These are phyloP conservation scores for Apophysomyces trapeziformis DNA, from an alignment of 371 early-diverging fungal genomes.

Conservation along the genomic window DNA sequence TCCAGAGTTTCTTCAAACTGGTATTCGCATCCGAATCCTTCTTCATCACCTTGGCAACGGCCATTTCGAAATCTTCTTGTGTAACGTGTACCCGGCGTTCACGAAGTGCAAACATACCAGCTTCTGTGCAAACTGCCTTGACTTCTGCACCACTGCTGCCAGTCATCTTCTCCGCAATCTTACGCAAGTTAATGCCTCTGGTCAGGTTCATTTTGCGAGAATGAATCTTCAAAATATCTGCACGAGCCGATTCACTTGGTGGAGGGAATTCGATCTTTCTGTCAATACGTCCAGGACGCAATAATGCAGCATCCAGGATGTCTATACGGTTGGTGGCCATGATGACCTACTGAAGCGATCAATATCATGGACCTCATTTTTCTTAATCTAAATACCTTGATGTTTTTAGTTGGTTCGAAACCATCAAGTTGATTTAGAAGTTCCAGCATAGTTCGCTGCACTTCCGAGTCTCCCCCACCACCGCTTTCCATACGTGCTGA, in stretches of 20 bases:
- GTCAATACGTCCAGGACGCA: slow-evolving; percentile 99
- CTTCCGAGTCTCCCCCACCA: slow-evolving; percentile 98
- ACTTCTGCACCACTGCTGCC: slow-evolving; percentile 91
- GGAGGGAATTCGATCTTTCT: slow-evolving; percentile 99
- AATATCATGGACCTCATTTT: background rate
- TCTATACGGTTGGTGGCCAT: slow-evolving; percentile 90
- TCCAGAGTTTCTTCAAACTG: slow-evolving; percentile 97
- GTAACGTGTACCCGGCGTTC: slow-evolving; percentile 99
- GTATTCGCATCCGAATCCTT: slow-evolving; percentile 97
- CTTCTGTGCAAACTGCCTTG: slow-evolving; percentile 99
- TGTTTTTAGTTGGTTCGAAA: slow-evolving; percentile 99
- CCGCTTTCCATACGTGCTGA: slow-evolving; percentile 98
- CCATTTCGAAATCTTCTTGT: slow-evolving; percentile 99
- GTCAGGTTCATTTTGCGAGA: slow-evolving; percentile 99
- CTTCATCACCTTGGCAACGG: slow-evolving; percentile 99
- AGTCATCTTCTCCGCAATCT: slow-evolving; percentile 99
- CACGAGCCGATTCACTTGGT: slow-evolving; percentile 92
- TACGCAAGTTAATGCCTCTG: slow-evolving; percentile 97
- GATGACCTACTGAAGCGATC: slow-evolving; percentile 29
- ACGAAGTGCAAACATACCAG: slow-evolving; percentile 99
- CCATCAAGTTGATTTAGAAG: slow-evolving; percentile 99
- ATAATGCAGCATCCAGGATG: slow-evolving; percentile 98
- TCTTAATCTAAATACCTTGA: slow-evolving; percentile 66
- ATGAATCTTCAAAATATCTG: slow-evolving; percentile 99
- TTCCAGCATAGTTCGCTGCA: slow-evolving; percentile 99